Evolutionary conservation across 164 flowering plant species (phyloP).

Genomic region (Liriodendron chinense): DNA sequence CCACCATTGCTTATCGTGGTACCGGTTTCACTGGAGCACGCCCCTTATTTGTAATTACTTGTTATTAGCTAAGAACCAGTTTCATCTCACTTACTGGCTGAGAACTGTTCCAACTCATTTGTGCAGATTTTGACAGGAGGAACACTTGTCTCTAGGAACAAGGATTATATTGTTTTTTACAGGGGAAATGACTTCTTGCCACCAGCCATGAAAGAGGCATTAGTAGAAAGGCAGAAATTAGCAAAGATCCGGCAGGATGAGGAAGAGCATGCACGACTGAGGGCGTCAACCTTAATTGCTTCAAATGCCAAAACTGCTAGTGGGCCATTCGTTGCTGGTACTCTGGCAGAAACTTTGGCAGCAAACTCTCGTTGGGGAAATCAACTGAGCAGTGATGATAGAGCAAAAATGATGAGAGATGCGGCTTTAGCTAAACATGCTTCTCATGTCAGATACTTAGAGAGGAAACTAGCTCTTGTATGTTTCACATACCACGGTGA

Average conservation of each 20-base stretch:
- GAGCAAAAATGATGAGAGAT: conserved; percentile 65
- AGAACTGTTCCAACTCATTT: conserved; percentile 6
- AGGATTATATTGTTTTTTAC: conserved; percentile 83
- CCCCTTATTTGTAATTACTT: neutral
- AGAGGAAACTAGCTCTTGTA: conserved; percentile 63
- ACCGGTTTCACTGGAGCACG: too few relatives aligned
- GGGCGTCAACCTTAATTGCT: conserved; percentile 30
- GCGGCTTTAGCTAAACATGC: conserved; percentile 52
- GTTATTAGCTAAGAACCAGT: neutral
- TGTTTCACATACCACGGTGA: conserved; percentile 21
- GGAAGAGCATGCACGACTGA: conserved; percentile 70
- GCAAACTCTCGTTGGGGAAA: conserved; percentile 80
- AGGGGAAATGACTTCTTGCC: conserved; percentile 92
- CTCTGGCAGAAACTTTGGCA: conserved; percentile 76
- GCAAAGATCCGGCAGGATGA: conserved; percentile 49
- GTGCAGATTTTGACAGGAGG: conserved; percentile 89
- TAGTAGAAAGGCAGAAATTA: conserved; percentile 53
- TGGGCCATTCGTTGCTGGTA: conserved; percentile 75
- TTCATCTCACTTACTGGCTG: conserved; percentile 3
- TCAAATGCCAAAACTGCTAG: conserved; percentile 36
- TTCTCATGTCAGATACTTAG: conserved; percentile 54
- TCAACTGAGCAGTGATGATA: conserved; percentile 46
- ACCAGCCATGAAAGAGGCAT: conserved; percentile 45
- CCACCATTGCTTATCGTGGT: too few relatives aligned
- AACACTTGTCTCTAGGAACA: conserved; percentile 78